These are phyloP conservation scores for Arabidopsis hybrid DNA, from an alignment of 441 rosid genomes.

Conservation along the genomic window DNA sequence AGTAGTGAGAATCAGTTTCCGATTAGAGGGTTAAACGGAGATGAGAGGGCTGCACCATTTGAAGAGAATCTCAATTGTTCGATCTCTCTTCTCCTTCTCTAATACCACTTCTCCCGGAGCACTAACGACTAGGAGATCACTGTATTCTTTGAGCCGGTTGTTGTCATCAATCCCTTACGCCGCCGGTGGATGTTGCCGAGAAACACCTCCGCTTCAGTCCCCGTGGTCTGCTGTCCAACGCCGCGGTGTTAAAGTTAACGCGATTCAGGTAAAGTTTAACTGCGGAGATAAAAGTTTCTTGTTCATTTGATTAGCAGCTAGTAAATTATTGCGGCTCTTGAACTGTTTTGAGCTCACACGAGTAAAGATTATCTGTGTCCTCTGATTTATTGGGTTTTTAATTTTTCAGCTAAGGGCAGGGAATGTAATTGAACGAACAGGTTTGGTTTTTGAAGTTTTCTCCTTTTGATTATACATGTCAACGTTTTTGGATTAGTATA, in stretches of 20 bases:
- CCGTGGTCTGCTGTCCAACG: conserved; percentile 67
- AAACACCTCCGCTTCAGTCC: conserved; percentile 38
- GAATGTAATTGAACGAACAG: conserved; percentile 89
- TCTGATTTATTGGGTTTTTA: conserved; percentile 9
- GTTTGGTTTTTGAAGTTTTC: conserved; percentile 42
- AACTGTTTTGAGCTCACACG: neutral
- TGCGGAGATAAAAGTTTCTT: neutral
- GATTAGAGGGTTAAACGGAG: neutral
- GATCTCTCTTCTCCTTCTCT: conserved; percentile 21
- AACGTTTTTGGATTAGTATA: neutral
- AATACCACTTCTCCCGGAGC: neutral
- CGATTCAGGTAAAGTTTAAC: conserved; percentile 55
- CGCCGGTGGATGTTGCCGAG: conserved; percentile 17
- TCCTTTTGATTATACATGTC: neutral
- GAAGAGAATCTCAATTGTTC: conserved; percentile 3
- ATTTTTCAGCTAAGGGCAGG: conserved; percentile 76
- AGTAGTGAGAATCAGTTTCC: neutral
- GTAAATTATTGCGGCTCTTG: neutral
- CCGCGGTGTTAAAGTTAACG: conserved; percentile 79
- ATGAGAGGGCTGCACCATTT: conserved; percentile 13
- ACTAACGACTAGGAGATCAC: conserved; percentile 38
- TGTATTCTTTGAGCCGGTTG: conserved; percentile 33
- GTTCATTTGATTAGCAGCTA: neutral
- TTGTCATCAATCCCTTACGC: conserved; percentile 17
- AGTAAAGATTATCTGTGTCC: neutral